Evolutionary conservation across 106 monocot species (phyloP).

Genomic region (Platanthera guangdongensis): DNA sequence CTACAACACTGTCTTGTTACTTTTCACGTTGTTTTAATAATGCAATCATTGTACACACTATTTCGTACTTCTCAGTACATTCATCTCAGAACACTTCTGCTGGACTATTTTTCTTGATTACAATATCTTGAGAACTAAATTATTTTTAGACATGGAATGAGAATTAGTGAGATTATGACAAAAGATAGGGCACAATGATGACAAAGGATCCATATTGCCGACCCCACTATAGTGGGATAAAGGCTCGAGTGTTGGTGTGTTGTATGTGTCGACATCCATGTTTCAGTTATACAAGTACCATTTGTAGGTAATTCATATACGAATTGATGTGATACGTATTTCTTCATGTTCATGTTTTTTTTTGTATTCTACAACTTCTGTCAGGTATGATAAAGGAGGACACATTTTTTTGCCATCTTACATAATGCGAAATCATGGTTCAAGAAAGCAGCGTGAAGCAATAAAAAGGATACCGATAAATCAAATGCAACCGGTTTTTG

Average conservation of each 20-base stretch:
- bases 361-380: constrained; percentile 12
- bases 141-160: not conserved
- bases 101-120: not conserved
- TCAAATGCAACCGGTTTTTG: constrained; percentile 72
- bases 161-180: too few relatives aligned
- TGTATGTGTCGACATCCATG: not conserved
- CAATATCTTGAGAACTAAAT: not conserved
- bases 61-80: not conserved
- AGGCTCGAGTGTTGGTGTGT: too few relatives aligned
- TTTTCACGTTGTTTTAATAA: not conserved
- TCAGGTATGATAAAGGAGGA: constrained; percentile 87
- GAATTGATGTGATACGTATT: not conserved
- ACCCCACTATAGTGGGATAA: too few relatives aligned
- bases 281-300: not conserved
- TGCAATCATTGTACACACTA: not conserved
- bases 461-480: constrained; percentile 60
- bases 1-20: not conserved
- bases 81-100: not conserved
- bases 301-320: not conserved
- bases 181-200: too few relatives aligned
- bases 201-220: too few relatives aligned
- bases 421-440: constrained; percentile 86
- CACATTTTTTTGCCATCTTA: constrained; percentile 85
- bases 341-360: not conserved
- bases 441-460: constrained; percentile 76